Conservation (phyloP, 108 stramenopile genomes). For the Cyclotella sp. region DNA sequence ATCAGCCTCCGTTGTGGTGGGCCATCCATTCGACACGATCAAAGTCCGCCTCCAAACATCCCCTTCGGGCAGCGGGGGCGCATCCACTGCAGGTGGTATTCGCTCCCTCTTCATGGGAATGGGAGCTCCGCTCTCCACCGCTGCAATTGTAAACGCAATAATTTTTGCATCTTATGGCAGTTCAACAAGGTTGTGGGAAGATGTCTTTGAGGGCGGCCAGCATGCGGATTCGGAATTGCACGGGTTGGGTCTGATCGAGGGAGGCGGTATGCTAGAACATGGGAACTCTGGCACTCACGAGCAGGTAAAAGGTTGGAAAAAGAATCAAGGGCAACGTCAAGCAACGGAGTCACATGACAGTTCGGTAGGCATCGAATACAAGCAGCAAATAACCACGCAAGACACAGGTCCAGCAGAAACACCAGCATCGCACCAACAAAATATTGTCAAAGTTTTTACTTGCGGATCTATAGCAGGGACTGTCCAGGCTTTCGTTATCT, state of each 20-base stretch:
- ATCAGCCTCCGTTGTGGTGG: constrained; percentile 82
- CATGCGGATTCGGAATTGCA: constrained; percentile 25
- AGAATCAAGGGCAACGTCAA: neutral
- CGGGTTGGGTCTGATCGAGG: constrained; percentile 24
- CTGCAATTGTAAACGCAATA: constrained; percentile 87
- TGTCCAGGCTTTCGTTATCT: constrained; percentile 81
- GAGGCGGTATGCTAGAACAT: constrained; percentile 38
- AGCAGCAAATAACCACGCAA: neutral
- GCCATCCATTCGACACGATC: constrained; percentile 94
- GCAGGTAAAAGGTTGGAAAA: constrained; percentile 27
- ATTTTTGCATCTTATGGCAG: constrained; percentile 88
- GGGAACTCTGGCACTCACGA: constrained; percentile 44
- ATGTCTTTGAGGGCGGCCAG: constrained; percentile 33
- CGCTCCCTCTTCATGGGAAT: constrained; percentile 89
- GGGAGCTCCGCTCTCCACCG: constrained; percentile 80
- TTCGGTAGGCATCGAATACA: neutral
- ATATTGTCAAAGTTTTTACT: constrained; percentile 63
- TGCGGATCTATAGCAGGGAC: constrained; percentile 91
- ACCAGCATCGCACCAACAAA: constrained; percentile 17
- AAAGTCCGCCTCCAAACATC: constrained; percentile 71
- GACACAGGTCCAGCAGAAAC: neutral
- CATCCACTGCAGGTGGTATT: constrained; percentile 22
- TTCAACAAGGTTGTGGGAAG: constrained; percentile 76
- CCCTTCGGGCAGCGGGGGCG: constrained; percentile 9
- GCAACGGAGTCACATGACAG: neutral